A percentile compares a stretch with the other conserved stretches of the same genome.
These are phyloP conservation scores for Agastache rugosa DNA, from an alignment of 257 asterid genomes.

Conservation along the genomic window DNA sequence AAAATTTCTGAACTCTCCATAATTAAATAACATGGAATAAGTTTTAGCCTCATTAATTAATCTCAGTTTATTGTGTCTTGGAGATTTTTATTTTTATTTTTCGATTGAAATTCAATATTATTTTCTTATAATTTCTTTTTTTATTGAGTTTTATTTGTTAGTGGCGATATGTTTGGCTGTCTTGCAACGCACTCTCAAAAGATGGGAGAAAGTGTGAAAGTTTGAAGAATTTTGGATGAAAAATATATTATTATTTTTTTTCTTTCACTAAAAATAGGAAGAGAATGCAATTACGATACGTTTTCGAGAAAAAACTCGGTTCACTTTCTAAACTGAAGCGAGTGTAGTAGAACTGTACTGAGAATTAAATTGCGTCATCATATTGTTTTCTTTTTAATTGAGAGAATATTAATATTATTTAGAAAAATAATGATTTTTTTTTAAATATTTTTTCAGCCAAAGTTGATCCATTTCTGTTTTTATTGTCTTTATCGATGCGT, in stretches of 20 bases:
- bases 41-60: too few species aligned
- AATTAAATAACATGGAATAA: too few species aligned
- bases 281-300: constrained; percentile 25
- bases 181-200: constrained; percentile 20
- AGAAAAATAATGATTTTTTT: too few species aligned
- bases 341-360: background rate
- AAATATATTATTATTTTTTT: background rate
- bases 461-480: constrained; percentile 13
- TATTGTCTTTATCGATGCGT: constrained; percentile 19
- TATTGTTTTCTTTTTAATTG: background rate
- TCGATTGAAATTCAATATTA: too few species aligned
- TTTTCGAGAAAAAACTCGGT: constrained; percentile 2
- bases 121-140: background rate
- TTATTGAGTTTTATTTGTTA: background rate
- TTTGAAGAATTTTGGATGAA: constrained; percentile 5
- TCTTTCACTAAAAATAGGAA: constrained; percentile 17
- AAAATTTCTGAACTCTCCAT: too few species aligned
- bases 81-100: too few species aligned
- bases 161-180: background rate
- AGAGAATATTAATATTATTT: too few species aligned
- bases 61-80: too few species aligned
- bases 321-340: background rate
- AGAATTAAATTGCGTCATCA: background rate
- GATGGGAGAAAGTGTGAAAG: constrained; percentile 34
- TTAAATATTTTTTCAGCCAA: background rate